Percentiles rank a stretch among this genome's conserved stretches.
Conservation (phyloP, 495 filamentous ascomycete species). For the Penicillium odoratum region DNA sequence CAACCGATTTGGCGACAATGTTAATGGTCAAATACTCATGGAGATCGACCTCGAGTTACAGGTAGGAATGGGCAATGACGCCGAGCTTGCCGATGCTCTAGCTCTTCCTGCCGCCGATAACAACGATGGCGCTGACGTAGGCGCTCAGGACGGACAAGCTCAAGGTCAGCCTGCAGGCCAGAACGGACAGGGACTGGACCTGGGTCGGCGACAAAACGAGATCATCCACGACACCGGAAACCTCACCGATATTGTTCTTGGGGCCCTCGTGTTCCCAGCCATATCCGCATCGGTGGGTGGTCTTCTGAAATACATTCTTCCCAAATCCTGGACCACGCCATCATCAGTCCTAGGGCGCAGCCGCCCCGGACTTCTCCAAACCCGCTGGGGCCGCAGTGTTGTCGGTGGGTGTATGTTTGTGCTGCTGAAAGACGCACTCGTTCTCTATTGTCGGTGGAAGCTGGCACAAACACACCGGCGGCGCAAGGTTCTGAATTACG, state of each 20-base stretch:
- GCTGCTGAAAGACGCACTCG: conserved; percentile 71
- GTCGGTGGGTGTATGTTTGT: conserved; percentile 80
- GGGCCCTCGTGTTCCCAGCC: conserved; percentile 62
- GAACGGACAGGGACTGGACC: conserved; percentile 31
- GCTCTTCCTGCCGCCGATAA: conserved; percentile 20
- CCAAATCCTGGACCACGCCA: conserved; percentile 60
- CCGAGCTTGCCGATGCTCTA: conserved; percentile 22
- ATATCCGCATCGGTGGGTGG: conserved; percentile 68
- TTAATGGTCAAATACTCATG: conserved; percentile 44
- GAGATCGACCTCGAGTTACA: conserved; percentile 46
- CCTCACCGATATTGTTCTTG: conserved; percentile 57
- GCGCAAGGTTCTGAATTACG: conserved; percentile 67
- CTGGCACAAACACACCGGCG: conserved; percentile 66
- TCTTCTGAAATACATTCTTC: conserved; percentile 60
- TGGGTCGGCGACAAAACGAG: conserved; percentile 43
- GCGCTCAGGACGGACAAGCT: conserved; percentile 26
- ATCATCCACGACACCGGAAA: conserved; percentile 53
- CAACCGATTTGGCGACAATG: conserved; percentile 39
- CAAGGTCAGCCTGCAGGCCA: conserved; percentile 27
- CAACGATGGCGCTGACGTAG: conserved; percentile 23
- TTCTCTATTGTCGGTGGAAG: conserved; percentile 73
- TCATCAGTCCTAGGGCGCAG: conserved; percentile 37
- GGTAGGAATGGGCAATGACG: conserved; percentile 43
- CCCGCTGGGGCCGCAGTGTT: conserved; percentile 75
- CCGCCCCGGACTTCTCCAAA: conserved; percentile 64